These are phyloP conservation scores for Chalciporus chontae DNA, from an alignment of 768 basidiomycete species.

Conservation along the genomic window DNA sequence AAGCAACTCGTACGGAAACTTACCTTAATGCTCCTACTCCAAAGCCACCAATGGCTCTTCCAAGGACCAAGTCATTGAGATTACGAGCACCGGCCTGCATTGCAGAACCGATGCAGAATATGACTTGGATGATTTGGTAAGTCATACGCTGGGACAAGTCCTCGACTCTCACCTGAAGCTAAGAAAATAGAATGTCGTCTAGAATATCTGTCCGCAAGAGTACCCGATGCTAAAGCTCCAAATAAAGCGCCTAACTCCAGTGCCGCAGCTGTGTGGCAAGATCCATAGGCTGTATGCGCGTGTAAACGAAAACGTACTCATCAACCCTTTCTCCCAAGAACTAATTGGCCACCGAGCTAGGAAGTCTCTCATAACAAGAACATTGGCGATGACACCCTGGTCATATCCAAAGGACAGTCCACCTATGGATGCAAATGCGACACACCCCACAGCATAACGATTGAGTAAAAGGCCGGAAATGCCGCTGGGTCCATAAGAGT, in stretches of 20 bases:
- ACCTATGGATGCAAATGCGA: slow-evolving; percentile 72
- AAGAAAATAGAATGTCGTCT: slow-evolving; percentile 62
- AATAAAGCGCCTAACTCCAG: slow-evolving; percentile 76
- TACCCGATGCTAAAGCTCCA: slow-evolving; percentile 66
- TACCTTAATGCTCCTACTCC: slow-evolving; percentile 78
- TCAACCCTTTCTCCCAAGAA: slow-evolving; percentile 68
- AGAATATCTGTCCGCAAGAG: slow-evolving; percentile 66
- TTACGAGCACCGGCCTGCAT: slow-evolving; percentile 62
- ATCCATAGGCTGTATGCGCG: neutral
- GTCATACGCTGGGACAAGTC: neutral
- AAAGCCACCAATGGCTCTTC: slow-evolving; percentile 72
- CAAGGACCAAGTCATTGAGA: slow-evolving; percentile 56
- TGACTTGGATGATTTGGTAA: slow-evolving; percentile 35
- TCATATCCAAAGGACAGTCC: slow-evolving; percentile 81
- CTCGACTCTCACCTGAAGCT: slow-evolving; percentile 55
- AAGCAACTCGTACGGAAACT: slow-evolving; percentile 9
- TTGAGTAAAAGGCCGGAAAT: slow-evolving; percentile 62
- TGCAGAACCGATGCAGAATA: slow-evolving; percentile 70
- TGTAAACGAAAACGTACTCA: slow-evolving; percentile 51
- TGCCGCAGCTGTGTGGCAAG: slow-evolving; percentile 53
- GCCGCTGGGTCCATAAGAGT: slow-evolving; percentile 72
- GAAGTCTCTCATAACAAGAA: slow-evolving; percentile 81
- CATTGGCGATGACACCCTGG: slow-evolving; percentile 83
- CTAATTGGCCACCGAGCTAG: slow-evolving; percentile 63
- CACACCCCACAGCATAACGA: slow-evolving; percentile 62